Base-by-base conservation (phyloP, 805 yeast genomes). In the Starmerella sirachaensis region DNA sequence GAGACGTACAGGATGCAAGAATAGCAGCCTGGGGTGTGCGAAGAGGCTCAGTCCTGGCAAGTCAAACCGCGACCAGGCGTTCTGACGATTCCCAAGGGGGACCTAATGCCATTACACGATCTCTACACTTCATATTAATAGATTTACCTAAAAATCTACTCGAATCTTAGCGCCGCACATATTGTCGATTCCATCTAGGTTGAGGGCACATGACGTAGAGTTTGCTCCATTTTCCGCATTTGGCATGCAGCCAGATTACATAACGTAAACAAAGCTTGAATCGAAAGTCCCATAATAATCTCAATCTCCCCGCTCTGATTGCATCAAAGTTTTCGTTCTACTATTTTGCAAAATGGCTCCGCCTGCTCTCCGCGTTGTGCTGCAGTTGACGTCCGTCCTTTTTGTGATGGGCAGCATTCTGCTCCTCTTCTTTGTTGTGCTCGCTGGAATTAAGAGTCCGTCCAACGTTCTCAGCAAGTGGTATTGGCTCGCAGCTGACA, bases 401-500 rank as follows among this genome's bases (percentile, higher is more conserved):
- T 41, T 64, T 59, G 42, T 57, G 55, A 52, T 56, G 54, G 56
- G 72, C 20, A 68, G 79, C 8, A 58, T 65, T 20, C 54, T 76
- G 37, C 59, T 74, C 26, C 61, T 76, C 40, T 66, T 83, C 46
- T 73, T 85, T 52, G 65, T 75, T 38, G 61, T 82, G 18, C 66
- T 84, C 28, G 47, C 49, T 26, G 94, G 94, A 35, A 65, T 66
- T 11, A 64, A 72, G 14, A 58, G 67, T 12, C 52, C 60, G 28
- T 66, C 72, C 29, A 66, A 72, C 31, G 71, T 78, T 5, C 56
- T 83, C 51, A 69, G 71, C 52, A 60, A 66, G 42, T 79, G 83
- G 59, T 85, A 78, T 62, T 84, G 91, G 86, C 54, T 86, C 29
- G 65, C 74, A 53, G 93, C 84, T 19, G 77, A 76, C 51, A 84